phyloP scores from a whole-genome alignment of 192 early-diverging fungal species.

The Backusella luteola region DNA sequence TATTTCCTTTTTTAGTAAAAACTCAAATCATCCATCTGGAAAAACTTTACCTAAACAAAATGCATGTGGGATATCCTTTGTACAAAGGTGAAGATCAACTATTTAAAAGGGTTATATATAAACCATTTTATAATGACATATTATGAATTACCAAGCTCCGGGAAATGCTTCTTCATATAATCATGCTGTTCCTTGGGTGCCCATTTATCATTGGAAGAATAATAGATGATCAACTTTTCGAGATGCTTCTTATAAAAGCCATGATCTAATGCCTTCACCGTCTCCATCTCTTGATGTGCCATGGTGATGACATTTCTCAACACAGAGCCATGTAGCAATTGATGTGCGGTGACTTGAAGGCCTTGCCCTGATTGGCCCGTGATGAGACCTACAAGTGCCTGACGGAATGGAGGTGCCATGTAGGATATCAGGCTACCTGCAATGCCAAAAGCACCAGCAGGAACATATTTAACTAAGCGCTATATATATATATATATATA shows the following conservation, averaged over 20 bases:
- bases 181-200: constrained; percentile 66
- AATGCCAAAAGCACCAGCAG: constrained; percentile 18
- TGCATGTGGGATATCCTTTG: constrained; percentile 74
- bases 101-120: not conserved
- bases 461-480: constrained; percentile 26
- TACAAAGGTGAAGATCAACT: constrained; percentile 56
- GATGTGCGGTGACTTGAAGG: constrained; percentile 58
- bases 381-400: constrained; percentile 30
- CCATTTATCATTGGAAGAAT: constrained; percentile 76
- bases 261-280: constrained; percentile 63
- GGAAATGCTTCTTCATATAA: constrained; percentile 65
- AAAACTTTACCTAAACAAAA: constrained; percentile 66
- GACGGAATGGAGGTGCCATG: constrained; percentile 40
- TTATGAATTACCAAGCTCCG: constrained; percentile 44
- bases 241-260: constrained; percentile 56
- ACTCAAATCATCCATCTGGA: constrained; percentile 1
- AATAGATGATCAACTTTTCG: constrained; percentile 76
- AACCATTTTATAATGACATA: not conserved
- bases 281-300: constrained; percentile 73
- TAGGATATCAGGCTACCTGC: constrained; percentile 27
- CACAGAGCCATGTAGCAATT: constrained; percentile 62
- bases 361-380: constrained; percentile 43
- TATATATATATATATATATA: not conserved
- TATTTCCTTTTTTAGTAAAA: not conserved
- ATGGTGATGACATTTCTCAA: constrained; percentile 67